phyloP scores from a whole-genome alignment of 139 green algal species.

The Microglena sp. region DNA sequence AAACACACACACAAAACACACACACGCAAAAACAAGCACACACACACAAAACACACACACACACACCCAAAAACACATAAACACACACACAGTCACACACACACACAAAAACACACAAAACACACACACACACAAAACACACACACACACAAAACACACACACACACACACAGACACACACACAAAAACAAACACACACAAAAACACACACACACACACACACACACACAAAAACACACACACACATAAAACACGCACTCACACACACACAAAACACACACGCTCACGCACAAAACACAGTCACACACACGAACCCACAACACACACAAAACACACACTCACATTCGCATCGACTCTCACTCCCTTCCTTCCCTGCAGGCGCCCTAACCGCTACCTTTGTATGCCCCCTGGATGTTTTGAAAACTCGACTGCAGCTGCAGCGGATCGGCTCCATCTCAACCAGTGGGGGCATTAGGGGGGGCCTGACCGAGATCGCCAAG shows the following conservation, averaged over 20 bases:
- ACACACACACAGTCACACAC: not conserved
- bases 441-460: conserved; percentile 17
- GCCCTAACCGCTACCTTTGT: not conserved
- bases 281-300: no score
- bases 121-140: no score
- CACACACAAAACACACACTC: no score
- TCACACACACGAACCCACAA: no score
- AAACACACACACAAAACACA: not conserved
- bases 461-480: conserved; percentile 25
- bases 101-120: not conserved
- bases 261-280: no score
- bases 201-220: no score
- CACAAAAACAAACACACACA: no score
- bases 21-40: not conserved
- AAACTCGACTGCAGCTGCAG: not conserved
- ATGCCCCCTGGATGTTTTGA: not conserved
- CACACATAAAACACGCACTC: no score
- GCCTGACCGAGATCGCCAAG: conserved; percentile 64
- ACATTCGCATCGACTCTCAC: no score
- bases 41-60: not conserved
- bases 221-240: no score
- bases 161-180: no score
- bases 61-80: not conserved
- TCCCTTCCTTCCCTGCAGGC: not conserved
- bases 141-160: no score